Evolutionary conservation across 345 rosid species (phyloP).

Genomic region (Citrus maxima): DNA sequence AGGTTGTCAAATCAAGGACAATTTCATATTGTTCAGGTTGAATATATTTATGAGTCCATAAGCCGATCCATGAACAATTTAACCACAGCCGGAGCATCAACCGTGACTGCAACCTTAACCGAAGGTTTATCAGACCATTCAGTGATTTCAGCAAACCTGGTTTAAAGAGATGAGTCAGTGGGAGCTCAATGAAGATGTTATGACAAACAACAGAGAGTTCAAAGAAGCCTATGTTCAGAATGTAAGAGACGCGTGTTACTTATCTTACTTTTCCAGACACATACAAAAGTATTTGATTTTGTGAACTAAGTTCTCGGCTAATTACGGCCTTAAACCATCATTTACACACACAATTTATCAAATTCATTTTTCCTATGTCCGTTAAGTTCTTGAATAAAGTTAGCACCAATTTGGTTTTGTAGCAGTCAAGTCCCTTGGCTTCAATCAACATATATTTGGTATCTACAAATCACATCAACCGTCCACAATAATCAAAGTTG

Average conservation of each 20-base stretch:
- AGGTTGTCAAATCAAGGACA: not conserved
- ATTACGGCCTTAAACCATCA: no score
- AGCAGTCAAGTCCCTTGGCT: no score
- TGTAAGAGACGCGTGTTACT: not conserved
- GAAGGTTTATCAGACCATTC: constrained; percentile 77
- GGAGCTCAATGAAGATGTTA: not conserved
- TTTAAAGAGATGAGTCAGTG: constrained; percentile 9
- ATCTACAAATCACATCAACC: no score
- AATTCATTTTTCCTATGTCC: no score
- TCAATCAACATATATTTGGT: no score
- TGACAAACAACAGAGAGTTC: not conserved
- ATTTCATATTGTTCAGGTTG: not conserved
- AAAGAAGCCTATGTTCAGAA: not conserved
- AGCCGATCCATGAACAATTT: constrained; percentile 84
- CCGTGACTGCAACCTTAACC: constrained; percentile 85
- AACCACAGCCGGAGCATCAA: constrained; percentile 66
- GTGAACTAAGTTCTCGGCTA: no score
- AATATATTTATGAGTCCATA: constrained; percentile 32
- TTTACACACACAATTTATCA: no score
- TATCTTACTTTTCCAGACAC: not conserved
- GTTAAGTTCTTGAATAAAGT: no score
- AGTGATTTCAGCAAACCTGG: constrained; percentile 56
- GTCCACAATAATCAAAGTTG: not conserved
- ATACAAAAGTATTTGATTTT: not conserved
- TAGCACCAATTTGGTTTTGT: no score